phyloP scores from a whole-genome alignment of 441 rosid species.

The Pelargonium australe region DNA sequence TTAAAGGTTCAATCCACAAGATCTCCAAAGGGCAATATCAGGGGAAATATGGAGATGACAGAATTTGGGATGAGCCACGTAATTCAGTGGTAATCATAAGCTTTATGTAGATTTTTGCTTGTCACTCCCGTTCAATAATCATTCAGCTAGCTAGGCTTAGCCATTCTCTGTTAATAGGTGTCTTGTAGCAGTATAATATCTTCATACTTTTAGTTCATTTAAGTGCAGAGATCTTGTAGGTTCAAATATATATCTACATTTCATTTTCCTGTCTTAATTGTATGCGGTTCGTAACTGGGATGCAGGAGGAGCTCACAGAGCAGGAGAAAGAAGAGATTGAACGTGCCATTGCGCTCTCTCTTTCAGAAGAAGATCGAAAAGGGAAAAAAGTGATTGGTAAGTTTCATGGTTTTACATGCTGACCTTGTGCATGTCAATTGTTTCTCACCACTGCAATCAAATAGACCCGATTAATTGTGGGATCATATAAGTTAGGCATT shows the following conservation, averaged over 20 bases:
- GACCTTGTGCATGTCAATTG: background rate
- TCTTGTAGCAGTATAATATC: too few relatives aligned
- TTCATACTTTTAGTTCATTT: too few relatives aligned
- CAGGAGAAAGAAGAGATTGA: slow-evolving; percentile 66
- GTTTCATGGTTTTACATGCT: slow-evolving; percentile 21
- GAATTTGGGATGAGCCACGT: slow-evolving; percentile 45
- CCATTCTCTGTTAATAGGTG: too few relatives aligned
- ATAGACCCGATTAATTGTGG: too few relatives aligned
- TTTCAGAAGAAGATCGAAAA: slow-evolving; percentile 50
- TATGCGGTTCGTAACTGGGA: slow-evolving; percentile 3
- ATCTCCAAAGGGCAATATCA: slow-evolving; percentile 41
- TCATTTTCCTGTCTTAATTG: slow-evolving; percentile 1
- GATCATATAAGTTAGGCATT: too few relatives aligned
- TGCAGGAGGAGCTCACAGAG: slow-evolving; percentile 50
- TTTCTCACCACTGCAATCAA: background rate
- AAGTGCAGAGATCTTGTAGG: too few relatives aligned
- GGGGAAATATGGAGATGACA: slow-evolving; percentile 38
- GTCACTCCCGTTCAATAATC: too few relatives aligned
- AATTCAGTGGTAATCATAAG: slow-evolving; percentile 44
- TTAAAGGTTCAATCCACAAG: slow-evolving; percentile 66
- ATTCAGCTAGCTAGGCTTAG: too few relatives aligned
- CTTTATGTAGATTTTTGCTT: too few relatives aligned
- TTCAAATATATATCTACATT: background rate
- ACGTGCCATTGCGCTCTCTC: slow-evolving; percentile 75
- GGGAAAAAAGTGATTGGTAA: slow-evolving; percentile 43